Evolutionary conservation across 352 stramenopile species (phyloP), one percentile per base, ranked within the genome.

Genomic region (Globisporangium cylindrosporum): DNA sequence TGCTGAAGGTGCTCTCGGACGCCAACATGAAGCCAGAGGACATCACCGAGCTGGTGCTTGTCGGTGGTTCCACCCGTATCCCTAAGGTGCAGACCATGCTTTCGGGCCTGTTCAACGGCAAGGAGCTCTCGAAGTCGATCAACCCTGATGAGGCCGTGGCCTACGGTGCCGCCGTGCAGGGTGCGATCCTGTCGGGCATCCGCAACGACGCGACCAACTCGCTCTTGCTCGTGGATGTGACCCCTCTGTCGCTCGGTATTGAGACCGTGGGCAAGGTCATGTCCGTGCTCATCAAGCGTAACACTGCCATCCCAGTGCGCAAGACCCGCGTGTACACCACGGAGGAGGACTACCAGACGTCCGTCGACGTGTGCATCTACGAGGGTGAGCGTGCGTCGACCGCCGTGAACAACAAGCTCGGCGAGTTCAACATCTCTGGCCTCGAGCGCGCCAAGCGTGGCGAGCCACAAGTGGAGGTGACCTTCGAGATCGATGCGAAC

Each of bases 81-180:
- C 97, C 97, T 1, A 97, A 98, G 68, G 98, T 99, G 65, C 94
- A 98, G 76, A 84, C 95, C 69, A 75, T 99, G 46, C 86, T 99
- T 59, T 97, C 96, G 81, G 95, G 99, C 77, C 99, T 97, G 76
- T 99, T 99, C 85, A 97, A 98, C 77, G 97, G 97, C 76, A 98
- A 98, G 80, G 94, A 98, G 71, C 89, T 89, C 4, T 94, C 77
- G 63, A 56, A 58, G 43, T 46, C 75, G 79, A 61, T 99, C 53
- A 98, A 99, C 81, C 95, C 98, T 5, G 98, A 99, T 79, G 97
- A 99, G 77, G 97, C 95, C 64, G 98, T 99, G 25, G 98, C 98
- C 5, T 99, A 98, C 76, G 98, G 98, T 78, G 98, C 98, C 64
- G 96, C 98, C 53, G 96, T 99, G 22, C 97, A 99, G 83, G 90